Evolutionary conservation across 148 eudicot genomes (phyloP).

Genomic region (Fallopia convolvulus): DNA sequence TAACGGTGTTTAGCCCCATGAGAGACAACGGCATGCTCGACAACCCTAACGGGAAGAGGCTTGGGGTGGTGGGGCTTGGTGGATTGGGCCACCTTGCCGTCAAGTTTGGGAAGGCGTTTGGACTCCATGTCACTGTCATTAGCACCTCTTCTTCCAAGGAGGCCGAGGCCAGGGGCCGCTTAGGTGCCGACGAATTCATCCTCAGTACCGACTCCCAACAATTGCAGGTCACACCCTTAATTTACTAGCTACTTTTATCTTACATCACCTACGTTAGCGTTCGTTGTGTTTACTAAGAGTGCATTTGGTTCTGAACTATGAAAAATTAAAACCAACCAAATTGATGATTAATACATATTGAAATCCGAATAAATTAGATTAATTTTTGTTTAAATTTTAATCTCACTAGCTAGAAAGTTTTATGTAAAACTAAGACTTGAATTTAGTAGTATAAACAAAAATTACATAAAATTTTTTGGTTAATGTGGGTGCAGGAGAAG

Average conservation of each 20-base stretch:
- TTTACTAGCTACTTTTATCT: neutral
- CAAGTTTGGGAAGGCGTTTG: slow-evolving; percentile 82
- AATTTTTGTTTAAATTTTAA: no score
- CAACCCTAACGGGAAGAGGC: slow-evolving; percentile 28
- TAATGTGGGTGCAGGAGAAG: slow-evolving; percentile 30
- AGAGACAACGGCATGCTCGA: slow-evolving; percentile 59
- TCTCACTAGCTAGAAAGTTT: no score
- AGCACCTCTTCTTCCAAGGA: slow-evolving; percentile 89
- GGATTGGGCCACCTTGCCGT: slow-evolving; percentile 88
- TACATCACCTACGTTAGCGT: no score
- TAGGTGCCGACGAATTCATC: slow-evolving; percentile 73
- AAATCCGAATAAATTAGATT: no score
- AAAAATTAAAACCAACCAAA: no score
- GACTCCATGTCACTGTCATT: slow-evolving; percentile 76
- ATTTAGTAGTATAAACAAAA: no score
- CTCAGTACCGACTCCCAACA: slow-evolving; percentile 49
- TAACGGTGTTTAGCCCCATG: slow-evolving; percentile 71
- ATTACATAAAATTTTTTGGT: neutral
- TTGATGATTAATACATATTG: no score
- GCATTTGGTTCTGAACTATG: no score
- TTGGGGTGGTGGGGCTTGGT: slow-evolving; percentile 79
- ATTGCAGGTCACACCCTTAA: slow-evolving; percentile 45
- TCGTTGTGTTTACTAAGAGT: no score
- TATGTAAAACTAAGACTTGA: no score
- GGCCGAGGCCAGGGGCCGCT: slow-evolving; percentile 44